Conservation (phyloP, 257 asterid genomes). For the Petunia axillaris region DNA sequence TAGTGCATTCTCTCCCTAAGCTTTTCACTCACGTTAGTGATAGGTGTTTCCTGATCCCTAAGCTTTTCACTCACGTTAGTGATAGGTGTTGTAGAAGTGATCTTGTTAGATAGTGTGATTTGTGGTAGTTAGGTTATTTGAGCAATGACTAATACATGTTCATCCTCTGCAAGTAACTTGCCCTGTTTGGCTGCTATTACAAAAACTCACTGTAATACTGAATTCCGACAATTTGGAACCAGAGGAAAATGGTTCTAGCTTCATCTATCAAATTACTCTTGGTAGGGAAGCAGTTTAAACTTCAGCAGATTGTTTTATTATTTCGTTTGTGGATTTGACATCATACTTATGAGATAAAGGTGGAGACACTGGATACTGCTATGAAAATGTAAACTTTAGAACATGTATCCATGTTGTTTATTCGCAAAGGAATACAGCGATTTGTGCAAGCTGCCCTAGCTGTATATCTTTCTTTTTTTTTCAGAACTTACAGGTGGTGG, state of each 20-base stretch:
- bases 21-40: constrained; percentile 5
- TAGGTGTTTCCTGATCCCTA: constrained; percentile 20
- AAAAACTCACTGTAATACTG: background rate
- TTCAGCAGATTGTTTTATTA: background rate
- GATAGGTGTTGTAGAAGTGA: constrained; percentile 13
- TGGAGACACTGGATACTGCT: background rate
- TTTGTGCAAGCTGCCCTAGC: background rate
- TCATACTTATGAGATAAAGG: too few relatives aligned
- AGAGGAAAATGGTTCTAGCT: background rate
- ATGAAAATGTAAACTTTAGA: too few relatives aligned
- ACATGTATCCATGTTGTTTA: background rate
- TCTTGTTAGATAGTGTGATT: background rate
- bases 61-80: constrained; percentile 20
- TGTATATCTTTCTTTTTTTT: too few relatives aligned
- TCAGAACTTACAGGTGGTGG: background rate
- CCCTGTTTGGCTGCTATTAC: constrained; percentile 11
- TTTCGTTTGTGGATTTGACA: background rate
- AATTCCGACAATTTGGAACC: background rate
- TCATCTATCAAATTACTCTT: background rate
- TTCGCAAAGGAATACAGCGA: background rate
- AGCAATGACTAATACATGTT: background rate
- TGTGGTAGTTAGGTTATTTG: background rate
- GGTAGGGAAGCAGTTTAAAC: too few relatives aligned
- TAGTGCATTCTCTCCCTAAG: constrained; percentile 29
- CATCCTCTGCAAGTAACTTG: background rate